Evolutionary conservation across 129 eudicot genomes (phyloP), one percentile per base, ranked within the genome.

Genomic region (Arctium lappa): DNA sequence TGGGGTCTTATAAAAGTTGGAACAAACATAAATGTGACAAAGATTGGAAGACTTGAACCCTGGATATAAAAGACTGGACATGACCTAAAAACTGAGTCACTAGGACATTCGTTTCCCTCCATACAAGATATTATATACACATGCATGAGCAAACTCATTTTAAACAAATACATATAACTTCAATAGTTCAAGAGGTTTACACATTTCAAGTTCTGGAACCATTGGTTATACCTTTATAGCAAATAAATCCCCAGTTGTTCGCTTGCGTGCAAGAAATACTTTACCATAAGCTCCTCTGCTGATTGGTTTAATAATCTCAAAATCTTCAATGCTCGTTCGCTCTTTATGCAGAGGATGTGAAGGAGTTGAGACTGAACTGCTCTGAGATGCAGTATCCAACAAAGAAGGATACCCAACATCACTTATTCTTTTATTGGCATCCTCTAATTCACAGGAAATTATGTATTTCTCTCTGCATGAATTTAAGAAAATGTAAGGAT

Each of bases 211-310:
- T 31, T 22, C 4, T 63, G 38, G 80, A 80, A 12, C 22, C 8
- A 76, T 30, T 36, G 70, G 38, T 5, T 40, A 63, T 91, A 91
- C 98, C 98, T 94, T 94, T 60, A 94, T 91, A 32, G 98, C 98
- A 91, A 94, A 94, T 16, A 94, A 82, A 86, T 94, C 98, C 76
- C 98, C 97, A 37, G 98, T 91, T 4, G 97, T 85, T 60, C 95
- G 84, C 87, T 93, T 93, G 78, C 95, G 87, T 69, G 97, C 95
- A 83, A 93, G 88, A 86, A 89, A 93, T 15, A 93, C 97, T 88
- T 87, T 90, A 53, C 97, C 97, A 81, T 83, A 93, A 75, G 97
- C 97, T 69, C 97, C 97, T 81, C 88, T 89, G 87, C 95, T 93
- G 42, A 92, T 92, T 44, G 94, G 98, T 83, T 93, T 93, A 36